phyloP scores from a whole-genome alignment of 768 basidiomycete genomes.

The Mycena floridula region DNA sequence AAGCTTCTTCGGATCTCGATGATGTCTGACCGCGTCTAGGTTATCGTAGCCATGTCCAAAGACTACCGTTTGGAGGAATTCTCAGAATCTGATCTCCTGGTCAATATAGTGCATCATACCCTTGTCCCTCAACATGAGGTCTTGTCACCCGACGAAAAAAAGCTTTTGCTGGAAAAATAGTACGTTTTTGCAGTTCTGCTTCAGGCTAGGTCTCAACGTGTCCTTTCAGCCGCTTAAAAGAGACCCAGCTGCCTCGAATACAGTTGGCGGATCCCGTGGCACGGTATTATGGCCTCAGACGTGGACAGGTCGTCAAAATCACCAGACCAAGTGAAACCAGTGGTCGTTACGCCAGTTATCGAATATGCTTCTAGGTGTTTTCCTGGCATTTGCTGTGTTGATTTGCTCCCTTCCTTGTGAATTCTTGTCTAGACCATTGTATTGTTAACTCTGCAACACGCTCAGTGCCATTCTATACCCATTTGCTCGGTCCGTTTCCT shows the following conservation, averaged over 20 bases:
- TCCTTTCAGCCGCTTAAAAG: conserved; percentile 79
- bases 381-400: too few relatives aligned
- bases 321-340: conserved; percentile 95
- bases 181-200: conserved; percentile 37
- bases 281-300: conserved; percentile 90
- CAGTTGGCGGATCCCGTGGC: conserved; percentile 97
- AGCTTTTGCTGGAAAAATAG: conserved; percentile 85
- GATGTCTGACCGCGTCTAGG: conserved; percentile 39
- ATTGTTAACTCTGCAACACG: too few relatives aligned
- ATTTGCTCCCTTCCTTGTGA: too few relatives aligned
- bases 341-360: conserved; percentile 89
- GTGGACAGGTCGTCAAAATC: conserved; percentile 98
- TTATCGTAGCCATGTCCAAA: conserved; percentile 83
- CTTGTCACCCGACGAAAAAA: conserved; percentile 81
- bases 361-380: conserved; percentile 83
- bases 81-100: conserved; percentile 91
- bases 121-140: conserved; percentile 93
- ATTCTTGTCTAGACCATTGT: too few relatives aligned
- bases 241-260: conserved; percentile 96
- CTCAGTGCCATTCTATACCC: too few relatives aligned
- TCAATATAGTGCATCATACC: conserved; percentile 96
- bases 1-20: conserved; percentile 1
- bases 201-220: conserved; percentile 6
- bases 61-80: conserved; percentile 93
- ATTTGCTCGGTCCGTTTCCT: too few relatives aligned